Evolutionary conservation across 75 land plant species (phyloP), one percentile per base, ranked within the genome.

Genomic region (Pinus albicaulis): DNA sequence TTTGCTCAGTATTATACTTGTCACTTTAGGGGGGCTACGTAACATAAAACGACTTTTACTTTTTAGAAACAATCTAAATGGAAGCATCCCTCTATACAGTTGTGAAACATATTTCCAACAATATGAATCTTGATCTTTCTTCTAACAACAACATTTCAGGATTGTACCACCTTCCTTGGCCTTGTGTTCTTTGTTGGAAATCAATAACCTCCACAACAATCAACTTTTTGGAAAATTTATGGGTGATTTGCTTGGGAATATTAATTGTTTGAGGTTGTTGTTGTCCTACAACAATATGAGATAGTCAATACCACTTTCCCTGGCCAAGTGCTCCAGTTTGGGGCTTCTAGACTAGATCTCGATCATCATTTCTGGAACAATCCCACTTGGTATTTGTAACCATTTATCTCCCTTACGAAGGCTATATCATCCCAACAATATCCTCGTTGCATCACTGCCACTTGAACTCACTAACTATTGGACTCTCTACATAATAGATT

Each of bases 231-330:
- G 91, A 0, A 81, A 80, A 41, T 81, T 89, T 20, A 80, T 86
- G 44, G n/a, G 63, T 14, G 58, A 69, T 38, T 56, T 81, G 16
- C 75, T 86, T 22, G 68, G 86, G 48, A 85, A 82, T 10, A 68
- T 93, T 52, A 25, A 58, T 0, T 80, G 74, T 1, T 72, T 95
- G 71, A 86, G 25, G 77, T 25, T 55, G 20, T 76, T 95, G 72
- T 26, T 92, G 15, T 73, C 90, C 24, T 81, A 74, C 81, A 96
- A 96, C 86, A 81, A 85, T 25, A 71, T 96, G 26, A 77, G 86
- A 4, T 95, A 95, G 58, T 20, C 64, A 24, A 59, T 88, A 25
- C 93, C 91, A 19, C 55, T 63, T 25, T 73, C 82, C 4, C 80
- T 86, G 72, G 66, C 83, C 44, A 83, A 80, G 53, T 85, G 81